These are phyloP conservation scores for Vanrija sp. DNA, from an alignment of 1,284 basidiomycete genomes.

Conservation along the genomic window DNA sequence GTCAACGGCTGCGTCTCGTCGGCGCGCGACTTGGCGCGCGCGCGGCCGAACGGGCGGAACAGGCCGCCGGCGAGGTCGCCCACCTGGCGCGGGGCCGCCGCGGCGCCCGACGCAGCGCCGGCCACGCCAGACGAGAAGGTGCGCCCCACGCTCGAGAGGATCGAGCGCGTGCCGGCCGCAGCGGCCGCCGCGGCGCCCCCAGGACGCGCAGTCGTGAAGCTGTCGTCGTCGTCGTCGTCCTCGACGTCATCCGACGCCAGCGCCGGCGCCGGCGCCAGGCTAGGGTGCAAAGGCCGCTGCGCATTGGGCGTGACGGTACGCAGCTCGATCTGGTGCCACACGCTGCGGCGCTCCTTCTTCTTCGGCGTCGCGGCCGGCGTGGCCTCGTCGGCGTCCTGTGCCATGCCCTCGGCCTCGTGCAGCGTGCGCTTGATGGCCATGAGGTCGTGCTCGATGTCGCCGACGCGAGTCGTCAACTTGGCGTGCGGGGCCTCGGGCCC, in stretches of 20 bases:
- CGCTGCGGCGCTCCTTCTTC: constrained; percentile 1
- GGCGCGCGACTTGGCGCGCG: too few relatives aligned
- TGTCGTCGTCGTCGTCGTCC: constrained; percentile 5
- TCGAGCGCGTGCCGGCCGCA: background rate
- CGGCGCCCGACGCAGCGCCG: constrained; percentile 26
- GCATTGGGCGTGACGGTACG: constrained; percentile 15
- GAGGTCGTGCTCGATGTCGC: constrained; percentile 76
- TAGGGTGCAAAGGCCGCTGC: background rate
- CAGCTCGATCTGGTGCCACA: constrained; percentile 19
- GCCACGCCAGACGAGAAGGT: constrained; percentile 33
- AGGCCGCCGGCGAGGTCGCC: constrained; percentile 14
- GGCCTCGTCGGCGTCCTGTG: constrained; percentile 9
- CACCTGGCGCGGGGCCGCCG: constrained; percentile 29
- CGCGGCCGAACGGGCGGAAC: constrained; percentile 7
- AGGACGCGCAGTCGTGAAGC: background rate
- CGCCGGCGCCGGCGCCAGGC: background rate
- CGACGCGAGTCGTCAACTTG: constrained; percentile 58
- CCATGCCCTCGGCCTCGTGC: constrained; percentile 40
- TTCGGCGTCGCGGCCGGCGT: background rate
- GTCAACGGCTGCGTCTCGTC: too few relatives aligned
- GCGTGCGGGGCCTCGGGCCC: constrained; percentile 55
- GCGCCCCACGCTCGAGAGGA: constrained; percentile 26
- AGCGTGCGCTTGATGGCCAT: constrained; percentile 50
- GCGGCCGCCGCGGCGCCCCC: background rate
- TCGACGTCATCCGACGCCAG: constrained; percentile 1